phyloP scores from a whole-genome alignment of 495 filamentous ascomycete genomes.

The Hypomontagnella monticulosa region DNA sequence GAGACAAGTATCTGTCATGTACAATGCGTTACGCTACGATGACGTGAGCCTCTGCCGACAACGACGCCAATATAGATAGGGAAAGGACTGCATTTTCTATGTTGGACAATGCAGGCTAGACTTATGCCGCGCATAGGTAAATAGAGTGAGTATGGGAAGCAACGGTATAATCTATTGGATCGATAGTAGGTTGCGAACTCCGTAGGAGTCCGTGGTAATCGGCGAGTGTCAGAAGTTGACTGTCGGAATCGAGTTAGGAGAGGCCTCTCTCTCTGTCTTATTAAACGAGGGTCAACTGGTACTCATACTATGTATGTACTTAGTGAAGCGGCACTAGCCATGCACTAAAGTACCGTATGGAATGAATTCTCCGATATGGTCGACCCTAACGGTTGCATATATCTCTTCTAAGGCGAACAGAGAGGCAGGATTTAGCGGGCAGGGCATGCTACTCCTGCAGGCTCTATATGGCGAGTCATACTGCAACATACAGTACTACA shows the following conservation, averaged over 20 bases:
- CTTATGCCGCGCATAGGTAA: too few species aligned
- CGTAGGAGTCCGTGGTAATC: too few species aligned
- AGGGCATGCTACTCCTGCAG: slow-evolving; percentile 6
- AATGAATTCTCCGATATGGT: slow-evolving; percentile 36
- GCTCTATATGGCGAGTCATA: background rate
- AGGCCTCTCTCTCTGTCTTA: too few species aligned
- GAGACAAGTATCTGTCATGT: slow-evolving; percentile 5
- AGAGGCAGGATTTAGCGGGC: slow-evolving; percentile 36
- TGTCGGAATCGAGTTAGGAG: too few species aligned
- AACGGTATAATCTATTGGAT: too few species aligned
- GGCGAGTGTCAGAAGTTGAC: too few species aligned
- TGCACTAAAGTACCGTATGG: background rate
- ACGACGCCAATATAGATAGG: background rate
- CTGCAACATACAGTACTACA: background rate
- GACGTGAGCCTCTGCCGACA: slow-evolving; percentile 25
- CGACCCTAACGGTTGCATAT: slow-evolving; percentile 31
- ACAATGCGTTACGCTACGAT: slow-evolving; percentile 10
- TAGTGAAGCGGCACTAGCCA: background rate
- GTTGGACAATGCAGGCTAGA: too few species aligned
- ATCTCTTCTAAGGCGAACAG: slow-evolving; percentile 1
- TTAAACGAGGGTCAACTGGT: background rate
- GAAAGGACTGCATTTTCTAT: too few species aligned
- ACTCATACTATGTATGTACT: background rate
- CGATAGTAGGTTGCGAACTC: too few species aligned
- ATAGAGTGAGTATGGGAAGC: too few species aligned